Conservation (phyloP, 139 green algal species). For the Zygnema circumcarinatum region DNA sequence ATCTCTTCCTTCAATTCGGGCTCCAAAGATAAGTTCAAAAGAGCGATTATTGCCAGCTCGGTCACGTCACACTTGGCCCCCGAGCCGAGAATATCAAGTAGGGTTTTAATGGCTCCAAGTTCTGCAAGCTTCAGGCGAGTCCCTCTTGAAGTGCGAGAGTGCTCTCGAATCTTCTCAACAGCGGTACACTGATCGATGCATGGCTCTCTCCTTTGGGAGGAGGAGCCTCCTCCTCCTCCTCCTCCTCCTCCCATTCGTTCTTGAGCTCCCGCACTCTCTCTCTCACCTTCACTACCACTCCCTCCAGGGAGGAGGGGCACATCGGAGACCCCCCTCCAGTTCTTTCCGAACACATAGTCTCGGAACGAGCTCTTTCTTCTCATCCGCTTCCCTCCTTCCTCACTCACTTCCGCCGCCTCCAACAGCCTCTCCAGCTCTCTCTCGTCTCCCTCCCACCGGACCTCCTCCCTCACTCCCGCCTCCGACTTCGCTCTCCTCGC, state of each 20-base stretch:
- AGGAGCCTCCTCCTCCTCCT: no score
- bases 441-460: neutral
- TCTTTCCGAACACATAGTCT: neutral
- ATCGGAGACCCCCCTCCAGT: no score
- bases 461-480: neutral
- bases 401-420: no score
- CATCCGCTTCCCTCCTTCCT: neutral
- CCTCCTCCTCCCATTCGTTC: no score
- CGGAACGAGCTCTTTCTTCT: neutral
- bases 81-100: neutral
- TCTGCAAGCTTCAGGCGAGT: neutral
- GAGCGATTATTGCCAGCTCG: neutral
- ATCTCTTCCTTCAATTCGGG: neutral
- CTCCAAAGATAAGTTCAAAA: neutral
- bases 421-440: neutral
- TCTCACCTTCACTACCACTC: neutral
- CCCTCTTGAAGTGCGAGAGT: neutral
- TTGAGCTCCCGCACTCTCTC: neutral
- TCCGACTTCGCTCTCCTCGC: neutral
- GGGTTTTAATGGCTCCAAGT: neutral
- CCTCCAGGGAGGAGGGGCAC: no score
- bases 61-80: neutral
- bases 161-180: neutral
- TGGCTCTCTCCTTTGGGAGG: no score
- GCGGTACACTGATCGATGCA: neutral